phyloP scores from a whole-genome alignment of 495 filamentous ascomycete species.

The Filosporella fistucella region DNA sequence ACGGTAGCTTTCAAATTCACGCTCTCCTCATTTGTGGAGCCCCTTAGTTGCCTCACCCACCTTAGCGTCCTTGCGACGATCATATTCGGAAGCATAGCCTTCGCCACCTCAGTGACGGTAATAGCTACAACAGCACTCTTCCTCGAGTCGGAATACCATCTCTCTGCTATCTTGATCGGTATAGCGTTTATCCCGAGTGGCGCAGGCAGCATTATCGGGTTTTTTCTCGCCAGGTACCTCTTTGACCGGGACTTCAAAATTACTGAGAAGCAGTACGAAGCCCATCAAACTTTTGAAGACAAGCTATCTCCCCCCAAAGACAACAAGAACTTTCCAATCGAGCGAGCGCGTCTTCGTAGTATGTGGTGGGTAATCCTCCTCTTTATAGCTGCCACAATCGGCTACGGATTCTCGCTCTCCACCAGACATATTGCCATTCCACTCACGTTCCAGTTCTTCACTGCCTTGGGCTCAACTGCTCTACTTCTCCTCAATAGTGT shows the following conservation, averaged over 20 bases:
- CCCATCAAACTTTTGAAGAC: neutral
- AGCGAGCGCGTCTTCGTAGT: conserved; percentile 22
- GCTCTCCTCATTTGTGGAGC: too few relatives aligned
- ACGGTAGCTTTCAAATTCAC: too few relatives aligned
- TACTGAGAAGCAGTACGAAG: neutral
- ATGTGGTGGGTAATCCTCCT: conserved; percentile 37
- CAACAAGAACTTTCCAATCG: conserved; percentile 8
- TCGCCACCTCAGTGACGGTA: too few relatives aligned
- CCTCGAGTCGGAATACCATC: too few relatives aligned
- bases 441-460: conserved; percentile 2
- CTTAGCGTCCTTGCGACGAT: too few relatives aligned
- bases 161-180: too few relatives aligned
- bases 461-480: conserved; percentile 30
- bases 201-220: neutral
- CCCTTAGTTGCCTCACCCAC: too few relatives aligned
- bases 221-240: neutral
- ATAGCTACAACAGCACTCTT: too few relatives aligned
- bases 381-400: conserved; percentile 30
- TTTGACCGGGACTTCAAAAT: too few relatives aligned
- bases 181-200: neutral
- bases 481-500: neutral
- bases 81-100: too few relatives aligned
- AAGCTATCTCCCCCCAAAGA: neutral
- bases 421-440: neutral
- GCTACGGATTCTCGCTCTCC: conserved; percentile 23